Base-by-base conservation (phyloP, 352 stramenopile genomes). In the Phytophthora aleatoria region DNA sequence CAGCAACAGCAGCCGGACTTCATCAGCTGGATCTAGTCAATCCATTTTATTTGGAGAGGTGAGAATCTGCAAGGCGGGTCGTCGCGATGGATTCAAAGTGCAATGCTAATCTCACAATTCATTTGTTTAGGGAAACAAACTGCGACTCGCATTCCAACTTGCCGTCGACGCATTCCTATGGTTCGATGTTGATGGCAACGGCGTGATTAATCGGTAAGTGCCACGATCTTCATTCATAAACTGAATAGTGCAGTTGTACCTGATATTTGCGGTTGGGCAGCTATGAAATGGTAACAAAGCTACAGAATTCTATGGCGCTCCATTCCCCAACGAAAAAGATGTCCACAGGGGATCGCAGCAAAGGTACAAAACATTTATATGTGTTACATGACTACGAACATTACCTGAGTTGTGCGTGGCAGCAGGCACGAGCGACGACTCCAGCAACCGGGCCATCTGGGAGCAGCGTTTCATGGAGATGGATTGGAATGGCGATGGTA, bases 391-490 rank as follows among this genome's bases (percentile, higher is more conserved):
- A 28, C 4, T 15, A n/a, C 27, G 28, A 48, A 20, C 5, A 13
- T 51, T 41, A 42, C 9, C 33, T 4, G 10, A 41, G 24, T 16
- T 36, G n/a, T 16, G 5, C 13, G n/a, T 52, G 44, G 1, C 43
- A 73, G 76, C 43, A 73, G 76, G 71, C 16, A 56, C 57, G 1
- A 65, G 67, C 24, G 68, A 86, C 39, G 55, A 74, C 55, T 84
- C 80, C 12, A 90, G 87, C 59, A 92, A 89, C 55, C 51, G 80
- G 26, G 80, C 76, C 20, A 92, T 94, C 33, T 92, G 79, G 77
- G 84, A 94, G 56, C 82, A 77, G 30, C 87, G 89, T 10, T 97
- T 92, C 43, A 83, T 79, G 53, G 87, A 97, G 62, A 94, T 97
- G 83, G 88, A 96, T 52, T 95, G 86, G 81, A 84, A 96, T 50